These are phyloP conservation scores for Tuber borchii DNA, from an alignment of 495 filamentous ascomycete species.

Conservation along the genomic window DNA sequence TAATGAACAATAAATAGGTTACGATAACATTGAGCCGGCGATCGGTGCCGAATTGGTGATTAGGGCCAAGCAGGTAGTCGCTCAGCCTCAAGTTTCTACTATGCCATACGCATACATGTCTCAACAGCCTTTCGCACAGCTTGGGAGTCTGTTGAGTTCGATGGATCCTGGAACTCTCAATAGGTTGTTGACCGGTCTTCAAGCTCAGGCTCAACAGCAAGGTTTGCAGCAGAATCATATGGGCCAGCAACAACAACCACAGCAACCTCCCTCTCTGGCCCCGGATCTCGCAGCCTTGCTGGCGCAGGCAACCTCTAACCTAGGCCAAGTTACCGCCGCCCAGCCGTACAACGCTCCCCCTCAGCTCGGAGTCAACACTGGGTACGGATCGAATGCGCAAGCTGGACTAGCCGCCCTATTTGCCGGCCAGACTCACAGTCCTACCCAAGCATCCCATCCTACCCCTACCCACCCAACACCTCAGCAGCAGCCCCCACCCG, in stretches of 20 bases:
- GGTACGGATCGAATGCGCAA: constrained; percentile 25
- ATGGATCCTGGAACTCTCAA: constrained; percentile 66
- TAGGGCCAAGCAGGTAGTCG: constrained; percentile 59
- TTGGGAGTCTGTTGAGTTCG: constrained; percentile 54
- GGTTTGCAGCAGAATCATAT: constrained; percentile 44
- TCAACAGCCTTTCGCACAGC: constrained; percentile 43
- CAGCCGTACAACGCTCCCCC: constrained; percentile 18
- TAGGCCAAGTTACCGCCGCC: constrained; percentile 21
- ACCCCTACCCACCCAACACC: constrained; percentile 36
- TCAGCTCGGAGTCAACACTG: constrained; percentile 34
- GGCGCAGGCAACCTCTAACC: constrained; percentile 43
- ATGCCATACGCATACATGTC: constrained; percentile 6
- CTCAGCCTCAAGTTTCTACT: constrained; percentile 39
- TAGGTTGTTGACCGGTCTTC: constrained; percentile 59
- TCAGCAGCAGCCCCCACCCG: constrained; percentile 37
- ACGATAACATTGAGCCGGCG: constrained; percentile 68
- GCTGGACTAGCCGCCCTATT: constrained; percentile 37
- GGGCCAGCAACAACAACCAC: constrained; percentile 45
- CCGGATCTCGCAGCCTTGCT: constrained; percentile 59
- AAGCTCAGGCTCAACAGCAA: constrained; percentile 41
- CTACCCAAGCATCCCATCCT: constrained; percentile 31
- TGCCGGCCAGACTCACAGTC: constrained; percentile 40
- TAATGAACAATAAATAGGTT: constrained; percentile 50
- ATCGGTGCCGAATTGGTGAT: constrained; percentile 74
- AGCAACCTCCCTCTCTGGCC: constrained; percentile 43